These are phyloP conservation scores for Piloderma croceum DNA, from an alignment of 768 basidiomycete species.

Conservation along the genomic window DNA sequence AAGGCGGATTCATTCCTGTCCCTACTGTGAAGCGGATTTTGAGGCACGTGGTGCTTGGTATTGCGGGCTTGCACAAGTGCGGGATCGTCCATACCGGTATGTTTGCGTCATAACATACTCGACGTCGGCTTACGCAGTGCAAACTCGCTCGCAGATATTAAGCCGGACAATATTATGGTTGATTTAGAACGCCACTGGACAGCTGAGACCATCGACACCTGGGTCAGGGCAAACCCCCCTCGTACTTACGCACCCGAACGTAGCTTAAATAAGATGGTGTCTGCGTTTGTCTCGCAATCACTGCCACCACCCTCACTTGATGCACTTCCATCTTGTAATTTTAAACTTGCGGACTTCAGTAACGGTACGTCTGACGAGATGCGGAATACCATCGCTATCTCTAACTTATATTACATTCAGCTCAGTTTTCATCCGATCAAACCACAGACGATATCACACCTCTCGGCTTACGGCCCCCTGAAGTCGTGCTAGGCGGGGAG, in stretches of 20 bases:
- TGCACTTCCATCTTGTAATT: slow-evolving; percentile 11
- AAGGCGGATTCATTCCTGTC: slow-evolving; percentile 3
- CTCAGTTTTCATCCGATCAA: slow-evolving; percentile 5
- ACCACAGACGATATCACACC: slow-evolving; percentile 12
- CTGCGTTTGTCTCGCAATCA: slow-evolving; percentile 11
- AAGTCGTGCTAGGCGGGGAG: slow-evolving; percentile 18
- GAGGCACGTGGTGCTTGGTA: slow-evolving; percentile 13
- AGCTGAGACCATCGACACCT: slow-evolving; percentile 6
- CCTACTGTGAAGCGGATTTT: slow-evolving; percentile 16
- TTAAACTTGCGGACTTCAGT: slow-evolving; percentile 14
- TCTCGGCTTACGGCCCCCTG: slow-evolving; percentile 16
- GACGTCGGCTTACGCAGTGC: too few relatives aligned
- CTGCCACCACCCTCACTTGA: slow-evolving; percentile 14
- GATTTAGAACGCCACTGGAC: slow-evolving; percentile 6
- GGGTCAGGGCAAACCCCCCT: slow-evolving; percentile 15
- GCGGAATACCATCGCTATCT: not conserved
- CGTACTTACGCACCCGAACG: slow-evolving; percentile 8
- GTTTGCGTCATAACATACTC: not conserved
- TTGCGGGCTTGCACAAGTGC: slow-evolving; percentile 12
- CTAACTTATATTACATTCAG: slow-evolving; percentile 1
- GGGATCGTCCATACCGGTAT: slow-evolving; percentile 22
- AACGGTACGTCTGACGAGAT: slow-evolving; percentile 7
- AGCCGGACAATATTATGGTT: slow-evolving; percentile 21
- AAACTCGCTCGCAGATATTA: slow-evolving; percentile 14
- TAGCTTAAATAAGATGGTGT: slow-evolving; percentile 15